A percentile compares a stretch with the other conserved stretches of the same genome.
phyloP scores from a whole-genome alignment of 768 basidiomycete species.

The Zangia roseola region DNA sequence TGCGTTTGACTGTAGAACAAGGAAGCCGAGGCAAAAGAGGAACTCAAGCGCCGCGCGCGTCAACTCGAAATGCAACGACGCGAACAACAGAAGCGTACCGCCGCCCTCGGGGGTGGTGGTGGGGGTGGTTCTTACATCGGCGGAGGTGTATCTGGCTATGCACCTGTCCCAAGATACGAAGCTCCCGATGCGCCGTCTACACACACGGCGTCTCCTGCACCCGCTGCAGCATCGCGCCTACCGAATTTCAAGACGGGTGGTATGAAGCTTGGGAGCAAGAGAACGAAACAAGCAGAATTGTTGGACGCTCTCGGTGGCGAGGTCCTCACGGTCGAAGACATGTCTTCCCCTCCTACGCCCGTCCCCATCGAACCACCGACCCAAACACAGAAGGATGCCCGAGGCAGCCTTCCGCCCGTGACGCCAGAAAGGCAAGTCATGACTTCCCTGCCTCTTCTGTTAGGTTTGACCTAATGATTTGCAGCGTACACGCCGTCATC shows the following conservation, averaged over 20 bases:
- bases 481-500: conserved; percentile 82
- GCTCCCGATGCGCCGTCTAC: conserved; percentile 51
- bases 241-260: conserved; percentile 92
- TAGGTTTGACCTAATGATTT: neutral
- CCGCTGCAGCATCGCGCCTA: conserved; percentile 50
- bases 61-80: conserved; percentile 97
- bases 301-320: conserved; percentile 86
- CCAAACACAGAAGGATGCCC: conserved; percentile 43
- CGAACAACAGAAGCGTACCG: conserved; percentile 83
- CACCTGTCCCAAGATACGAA: conserved; percentile 71
- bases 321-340: conserved; percentile 51
- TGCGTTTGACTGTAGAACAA: conserved; percentile 65
- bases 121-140: conserved; percentile 61
- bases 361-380: conserved; percentile 45
- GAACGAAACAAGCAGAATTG: conserved; percentile 84
- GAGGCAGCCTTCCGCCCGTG: conserved; percentile 73
- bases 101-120: conserved; percentile 41
- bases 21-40: conserved; percentile 98
- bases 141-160: conserved; percentile 68
- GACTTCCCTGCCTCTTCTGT: neutral
- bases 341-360: conserved; percentile 52
- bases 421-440: conserved; percentile 65
- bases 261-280: conserved; percentile 96
- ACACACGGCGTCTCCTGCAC: conserved; percentile 41
- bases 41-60: conserved; percentile 95